A percentile compares a stretch with the other conserved stretches of the same genome.
Conservation (phyloP, 306 rosid species). For the Lathyrus tuberosus region DNA sequence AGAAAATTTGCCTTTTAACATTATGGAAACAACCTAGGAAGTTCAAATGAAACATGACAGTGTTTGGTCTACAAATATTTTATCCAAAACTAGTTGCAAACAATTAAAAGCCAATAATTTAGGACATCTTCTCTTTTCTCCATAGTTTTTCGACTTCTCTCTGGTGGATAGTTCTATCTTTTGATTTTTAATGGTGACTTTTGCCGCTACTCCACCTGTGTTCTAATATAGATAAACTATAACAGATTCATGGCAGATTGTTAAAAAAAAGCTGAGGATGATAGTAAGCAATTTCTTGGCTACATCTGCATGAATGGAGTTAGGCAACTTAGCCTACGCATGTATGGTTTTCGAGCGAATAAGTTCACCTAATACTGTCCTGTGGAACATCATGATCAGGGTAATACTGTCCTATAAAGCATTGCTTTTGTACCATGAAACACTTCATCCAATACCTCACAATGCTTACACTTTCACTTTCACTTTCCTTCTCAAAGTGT, state of each 20-base stretch:
- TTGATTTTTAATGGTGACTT: too few relatives aligned
- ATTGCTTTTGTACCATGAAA: too few relatives aligned
- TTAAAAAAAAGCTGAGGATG: conserved; percentile 45
- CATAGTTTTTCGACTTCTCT: conserved; percentile 19
- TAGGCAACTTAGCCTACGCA: conserved; percentile 50
- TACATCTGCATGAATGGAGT: conserved; percentile 50
- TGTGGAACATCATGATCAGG: too few relatives aligned
- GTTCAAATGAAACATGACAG: conserved; percentile 17
- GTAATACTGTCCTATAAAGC: too few relatives aligned
- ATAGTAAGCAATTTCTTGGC: too few relatives aligned
- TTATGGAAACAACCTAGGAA: conserved; percentile 32
- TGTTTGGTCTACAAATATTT: conserved; percentile 38
- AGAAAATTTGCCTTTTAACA: neutral
- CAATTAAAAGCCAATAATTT: conserved; percentile 41
- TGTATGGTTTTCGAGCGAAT: conserved; percentile 57
- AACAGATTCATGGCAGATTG: conserved; percentile 69
- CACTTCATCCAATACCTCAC: too few relatives aligned
- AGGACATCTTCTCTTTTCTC: conserved; percentile 4
- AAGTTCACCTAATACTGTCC: conserved; percentile 57
- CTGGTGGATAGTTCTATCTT: neutral
- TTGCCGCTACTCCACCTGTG: too few relatives aligned
- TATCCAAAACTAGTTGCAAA: conserved; percentile 39
- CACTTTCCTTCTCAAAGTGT: too few relatives aligned
- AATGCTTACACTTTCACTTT: too few relatives aligned
- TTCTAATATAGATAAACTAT: conserved; percentile 10